Percentiles rank a stretch among this genome's conserved stretches.
Evolutionary conservation across 2,329 filamentous ascomycete genomes (phyloP).

Genomic region (Hypoxylon sp.): DNA sequence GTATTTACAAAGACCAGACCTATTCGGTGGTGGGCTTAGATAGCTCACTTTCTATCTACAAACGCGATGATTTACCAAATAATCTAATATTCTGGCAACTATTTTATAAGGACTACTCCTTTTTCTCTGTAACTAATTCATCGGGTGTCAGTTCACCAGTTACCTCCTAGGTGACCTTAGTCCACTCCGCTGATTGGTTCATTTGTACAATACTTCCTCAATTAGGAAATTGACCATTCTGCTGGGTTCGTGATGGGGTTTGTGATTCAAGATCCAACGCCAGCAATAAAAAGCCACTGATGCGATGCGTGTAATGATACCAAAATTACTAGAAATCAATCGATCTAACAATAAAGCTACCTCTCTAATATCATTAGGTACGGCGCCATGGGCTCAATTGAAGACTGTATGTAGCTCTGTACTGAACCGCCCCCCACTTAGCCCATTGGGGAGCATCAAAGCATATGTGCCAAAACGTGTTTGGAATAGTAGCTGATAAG

Average conservation of each 20-base stretch:
- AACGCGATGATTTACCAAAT: constrained; percentile 31
- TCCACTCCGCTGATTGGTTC: constrained; percentile 34
- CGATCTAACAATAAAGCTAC: background rate
- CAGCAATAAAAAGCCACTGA: background rate
- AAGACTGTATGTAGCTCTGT: constrained; percentile 7
- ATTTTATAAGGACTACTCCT: background rate
- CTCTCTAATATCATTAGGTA: background rate
- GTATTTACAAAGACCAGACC: background rate
- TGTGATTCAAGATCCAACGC: constrained; percentile 5
- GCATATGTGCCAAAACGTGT: constrained; percentile 11
- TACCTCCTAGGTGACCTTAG: background rate
- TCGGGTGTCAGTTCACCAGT: background rate
- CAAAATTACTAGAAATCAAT: background rate
- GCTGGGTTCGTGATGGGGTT: background rate
- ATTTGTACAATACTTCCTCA: constrained; percentile 20
- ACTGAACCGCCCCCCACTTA: constrained; percentile 7
- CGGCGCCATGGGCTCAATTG: constrained; percentile 2
- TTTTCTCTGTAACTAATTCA: background rate
- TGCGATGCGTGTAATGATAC: background rate
- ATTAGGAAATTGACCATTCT: constrained; percentile 37
- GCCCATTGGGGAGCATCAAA: background rate
- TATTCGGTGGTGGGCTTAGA: constrained; percentile 25
- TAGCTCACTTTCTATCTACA: constrained; percentile 23
- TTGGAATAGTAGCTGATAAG: background rate
- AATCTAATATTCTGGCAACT: background rate